Conservation (phyloP, 192 early-diverging fungal species). For the Backusella australiensis region DNA sequence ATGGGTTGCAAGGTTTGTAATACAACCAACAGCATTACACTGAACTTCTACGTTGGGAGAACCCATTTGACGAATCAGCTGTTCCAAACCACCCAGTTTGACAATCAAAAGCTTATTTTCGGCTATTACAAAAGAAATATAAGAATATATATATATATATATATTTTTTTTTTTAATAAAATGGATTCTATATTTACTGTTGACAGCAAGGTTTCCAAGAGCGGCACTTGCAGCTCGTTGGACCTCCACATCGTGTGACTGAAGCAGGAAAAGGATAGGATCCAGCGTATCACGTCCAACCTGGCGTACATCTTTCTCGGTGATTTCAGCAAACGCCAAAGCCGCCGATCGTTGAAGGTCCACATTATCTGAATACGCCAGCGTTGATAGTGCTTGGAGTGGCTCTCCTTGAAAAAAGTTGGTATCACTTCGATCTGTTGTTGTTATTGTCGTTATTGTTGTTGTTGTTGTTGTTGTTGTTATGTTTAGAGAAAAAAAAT, state of each 20-base stretch:
- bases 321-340: conserved; percentile 87
- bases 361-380: conserved; percentile 82
- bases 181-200: conserved; percentile 41
- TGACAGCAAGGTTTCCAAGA: conserved; percentile 87
- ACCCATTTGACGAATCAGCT: conserved; percentile 84
- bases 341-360: conserved; percentile 85
- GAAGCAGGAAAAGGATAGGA: conserved; percentile 78
- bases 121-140: conserved; percentile 38
- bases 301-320: conserved; percentile 81
- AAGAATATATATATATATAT: too few species aligned
- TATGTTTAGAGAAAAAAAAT: neutral
- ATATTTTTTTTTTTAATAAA: neutral
- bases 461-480: neutral
- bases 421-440: conserved; percentile 68
- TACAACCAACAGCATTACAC: conserved; percentile 92
- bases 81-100: conserved; percentile 78
- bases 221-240: conserved; percentile 85
- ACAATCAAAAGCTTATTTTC: conserved; percentile 87
- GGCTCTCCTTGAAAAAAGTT: conserved; percentile 86
- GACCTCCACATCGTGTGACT: conserved; percentile 80
- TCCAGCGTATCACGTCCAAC: conserved; percentile 75
- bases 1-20: conserved; percentile 87
- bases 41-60: conserved; percentile 87
- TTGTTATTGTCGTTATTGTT: neutral
- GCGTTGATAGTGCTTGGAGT: conserved; percentile 74